Base-by-base conservation (phyloP, 2,329 filamentous ascomycete genomes). In the Fusarium circinatum region DNA sequence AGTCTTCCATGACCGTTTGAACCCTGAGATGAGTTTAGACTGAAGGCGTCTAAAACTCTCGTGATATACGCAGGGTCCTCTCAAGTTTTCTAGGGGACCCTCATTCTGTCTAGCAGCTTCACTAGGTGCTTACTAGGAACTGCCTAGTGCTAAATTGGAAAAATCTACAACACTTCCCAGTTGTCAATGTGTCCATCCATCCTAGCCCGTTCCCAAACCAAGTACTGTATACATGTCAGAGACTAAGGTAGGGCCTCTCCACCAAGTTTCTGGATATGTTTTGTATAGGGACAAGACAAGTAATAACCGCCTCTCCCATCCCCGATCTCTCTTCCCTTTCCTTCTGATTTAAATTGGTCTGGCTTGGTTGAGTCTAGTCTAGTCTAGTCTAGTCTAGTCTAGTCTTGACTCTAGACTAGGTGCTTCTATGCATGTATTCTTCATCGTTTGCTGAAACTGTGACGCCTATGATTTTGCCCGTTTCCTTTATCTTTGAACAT, bases 41-140 rank as follows among this genome's bases (percentile, higher is more conserved):
- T 49, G 45, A 39, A 45, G 34, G 42, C n/a, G 65, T 44, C 61
- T 63, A 45, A 41, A 41, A 47, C 52, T 34, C 47, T 55, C 48
- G 38, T 54, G 48, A 63, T 44, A 61, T 26, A 73, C 70, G 56
- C 70, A 73, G 70, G 70, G 70, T 74, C 70, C 70, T 73, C 39
- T 30, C 56, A 45, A 62, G 56, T 62, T 39, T 39, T 57, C 60
- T 36, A 70, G 54, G 67, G 70, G 67, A 73, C 61, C 47, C 70
- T 70, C 38, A 45, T 39, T 32, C 15, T 54, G 24, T 28, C 34
- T 38, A 26, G 49, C n/a, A 26, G 34, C 34, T 20, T 17, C 13
- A 26, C 51, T 39, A 39, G 34, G 48, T 32, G 22, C 28, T 32
- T 49, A 32, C 48, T 17, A 38, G 49, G n/a, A 54, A 38, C 24